Base-by-base conservation (phyloP, 768 basidiomycete genomes). In the Lactarius trivialis region DNA sequence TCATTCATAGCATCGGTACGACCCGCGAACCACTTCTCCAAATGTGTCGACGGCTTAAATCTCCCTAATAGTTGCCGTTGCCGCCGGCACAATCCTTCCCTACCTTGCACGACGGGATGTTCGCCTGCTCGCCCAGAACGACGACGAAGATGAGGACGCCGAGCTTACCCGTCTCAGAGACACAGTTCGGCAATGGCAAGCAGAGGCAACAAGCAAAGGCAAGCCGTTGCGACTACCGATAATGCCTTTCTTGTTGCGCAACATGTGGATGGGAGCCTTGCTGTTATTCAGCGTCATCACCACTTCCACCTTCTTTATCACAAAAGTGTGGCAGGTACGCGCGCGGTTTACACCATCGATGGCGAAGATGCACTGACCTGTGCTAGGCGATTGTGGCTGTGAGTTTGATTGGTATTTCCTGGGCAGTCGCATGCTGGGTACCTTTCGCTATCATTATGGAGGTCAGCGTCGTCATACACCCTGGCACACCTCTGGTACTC, bases 381-480 rank as follows among this genome's bases (percentile, higher is more conserved):
- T 56, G n/a, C 70, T 48, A 89, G 82, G 95, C 95, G 9, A 91
- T 91, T 17, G 73, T 86, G 19, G 85, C 89, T 69, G 90, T 97
- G 60, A 85, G 85, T 56, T 71, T 95, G 56, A 85, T 96, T 26
- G 95, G 95, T 48, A 88, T 97, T 39, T 95, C 89, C 73, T 98
- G 95, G 95, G 91, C 93, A 11, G 91, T 97, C 43, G 92, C 95
- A n/a, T 92, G 91, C 76, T 97, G 95, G 95, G 91, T 92, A 17
- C 94, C 94, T 2, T 97, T 97, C 68, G 90, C 94, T 21, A 93
- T 97, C 69, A 92, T 98, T 74, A 98, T 98, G 94, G 94, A 95
- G 84, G 93, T 84, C 65, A 55, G 81, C 68, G 4, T 30, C 36
- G 45, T 9, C 21, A 52, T 24, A 52, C 41, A 28, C 55, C 30